phyloP scores from a whole-genome alignment of 352 stramenopile species.

The Plasmopara halstedii region DNA sequence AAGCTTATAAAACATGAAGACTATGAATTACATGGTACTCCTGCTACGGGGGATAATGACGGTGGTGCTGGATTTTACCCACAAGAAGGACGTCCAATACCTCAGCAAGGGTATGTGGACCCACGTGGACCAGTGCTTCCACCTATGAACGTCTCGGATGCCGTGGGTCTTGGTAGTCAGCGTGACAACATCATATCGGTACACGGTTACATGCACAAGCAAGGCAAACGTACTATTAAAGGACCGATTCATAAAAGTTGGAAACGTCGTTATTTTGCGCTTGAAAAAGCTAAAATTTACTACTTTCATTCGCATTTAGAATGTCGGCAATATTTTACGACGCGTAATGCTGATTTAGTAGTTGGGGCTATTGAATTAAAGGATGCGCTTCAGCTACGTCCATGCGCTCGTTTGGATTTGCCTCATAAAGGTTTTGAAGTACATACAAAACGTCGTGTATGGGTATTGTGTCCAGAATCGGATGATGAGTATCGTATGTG shows the following conservation, averaged over 20 bases:
- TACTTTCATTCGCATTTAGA: constrained; percentile 85
- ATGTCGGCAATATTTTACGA: constrained; percentile 84
- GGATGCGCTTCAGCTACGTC: constrained; percentile 76
- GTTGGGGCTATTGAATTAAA: constrained; percentile 79
- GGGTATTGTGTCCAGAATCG: constrained; percentile 79
- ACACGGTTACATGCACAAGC: constrained; percentile 87
- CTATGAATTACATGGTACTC: constrained; percentile 56
- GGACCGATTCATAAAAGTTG: constrained; percentile 83
- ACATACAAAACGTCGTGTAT: constrained; percentile 78
- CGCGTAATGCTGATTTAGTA: constrained; percentile 71
- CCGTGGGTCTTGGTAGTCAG: constrained; percentile 39
- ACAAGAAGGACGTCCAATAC: constrained; percentile 39
- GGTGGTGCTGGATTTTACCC: constrained; percentile 34
- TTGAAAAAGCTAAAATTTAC: constrained; percentile 85
- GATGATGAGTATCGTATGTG: constrained; percentile 84
- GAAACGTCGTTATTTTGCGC: constrained; percentile 80
- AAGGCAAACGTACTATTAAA: constrained; percentile 83
- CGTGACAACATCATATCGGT: constrained; percentile 85
- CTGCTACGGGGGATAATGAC: constrained; percentile 42
- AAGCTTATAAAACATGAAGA: constrained; percentile 30
- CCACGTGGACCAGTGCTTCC: constrained; percentile 54
- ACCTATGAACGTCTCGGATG: constrained; percentile 67
- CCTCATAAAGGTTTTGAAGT: constrained; percentile 79
- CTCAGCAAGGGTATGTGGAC: constrained; percentile 56
- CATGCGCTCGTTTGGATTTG: constrained; percentile 69